Evolutionary conservation across 1,284 basidiomycete genomes (phyloP).

Genomic region (Taiwanofungus camphoratus): DNA sequence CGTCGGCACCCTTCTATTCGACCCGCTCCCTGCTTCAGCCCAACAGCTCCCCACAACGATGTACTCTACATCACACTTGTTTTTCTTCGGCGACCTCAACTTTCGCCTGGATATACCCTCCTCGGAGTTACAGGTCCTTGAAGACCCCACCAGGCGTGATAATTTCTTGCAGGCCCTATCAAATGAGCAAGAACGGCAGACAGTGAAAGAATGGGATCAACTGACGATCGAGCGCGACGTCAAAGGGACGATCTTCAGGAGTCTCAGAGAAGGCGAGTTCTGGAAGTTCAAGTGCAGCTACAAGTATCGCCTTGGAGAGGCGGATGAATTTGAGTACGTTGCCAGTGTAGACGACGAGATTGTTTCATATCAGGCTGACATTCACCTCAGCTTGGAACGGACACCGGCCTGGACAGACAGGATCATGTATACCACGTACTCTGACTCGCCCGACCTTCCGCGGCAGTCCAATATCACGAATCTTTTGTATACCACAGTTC

Average conservation of each 20-base stretch:
- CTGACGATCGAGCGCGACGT: slow-evolving; percentile 54
- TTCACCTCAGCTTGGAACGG: slow-evolving; percentile 52
- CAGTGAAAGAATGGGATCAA: slow-evolving; percentile 76
- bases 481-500: slow-evolving; percentile 68
- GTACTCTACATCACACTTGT: slow-evolving; percentile 78
- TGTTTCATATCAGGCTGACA: slow-evolving; percentile 1
- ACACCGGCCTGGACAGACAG: slow-evolving; percentile 94
- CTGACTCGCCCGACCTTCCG: slow-evolving; percentile 53
- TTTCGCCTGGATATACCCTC: slow-evolving; percentile 68
- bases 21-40: slow-evolving; percentile 41
- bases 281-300: slow-evolving; percentile 87
- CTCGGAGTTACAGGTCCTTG: slow-evolving; percentile 37
- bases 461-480: slow-evolving; percentile 54
- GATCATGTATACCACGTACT: slow-evolving; percentile 79
- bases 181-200: slow-evolving; percentile 50
- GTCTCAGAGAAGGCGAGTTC: slow-evolving; percentile 78
- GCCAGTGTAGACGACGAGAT: neutral
- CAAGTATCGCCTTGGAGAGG: slow-evolving; percentile 77
- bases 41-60: slow-evolving; percentile 50
- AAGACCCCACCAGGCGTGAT: slow-evolving; percentile 23
- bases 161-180: slow-evolving; percentile 39
- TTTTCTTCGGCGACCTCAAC: slow-evolving; percentile 88
- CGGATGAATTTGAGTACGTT: slow-evolving; percentile 73
- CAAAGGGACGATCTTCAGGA: slow-evolving; percentile 61
- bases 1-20: slow-evolving; percentile 78